A percentile compares a stretch with the other conserved stretches of the same genome.
Evolutionary conservation across 192 early-diverging fungal species (phyloP).

Genomic region (Coemansia sp.): DNA sequence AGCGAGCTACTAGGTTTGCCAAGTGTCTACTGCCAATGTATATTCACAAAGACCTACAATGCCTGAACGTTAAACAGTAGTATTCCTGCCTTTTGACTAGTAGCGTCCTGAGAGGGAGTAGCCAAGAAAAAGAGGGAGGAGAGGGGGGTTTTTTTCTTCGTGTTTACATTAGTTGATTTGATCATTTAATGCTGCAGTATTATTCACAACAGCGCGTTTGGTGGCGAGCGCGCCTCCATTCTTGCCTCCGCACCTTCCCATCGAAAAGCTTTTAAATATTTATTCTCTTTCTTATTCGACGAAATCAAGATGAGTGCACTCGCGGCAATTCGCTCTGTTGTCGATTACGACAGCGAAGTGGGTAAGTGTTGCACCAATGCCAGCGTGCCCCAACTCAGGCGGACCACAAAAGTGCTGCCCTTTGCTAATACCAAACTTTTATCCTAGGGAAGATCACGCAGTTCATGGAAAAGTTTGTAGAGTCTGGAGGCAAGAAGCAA

Average conservation of each 20-base stretch:
- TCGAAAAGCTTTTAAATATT: background rate
- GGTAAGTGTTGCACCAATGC: slow-evolving; percentile 16
- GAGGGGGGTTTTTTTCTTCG: background rate
- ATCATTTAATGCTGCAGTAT: background rate
- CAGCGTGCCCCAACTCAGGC: background rate
- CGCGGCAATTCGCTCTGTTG: slow-evolving; percentile 38
- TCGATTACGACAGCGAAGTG: slow-evolving; percentile 47
- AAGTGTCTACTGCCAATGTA: background rate
- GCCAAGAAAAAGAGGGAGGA: background rate
- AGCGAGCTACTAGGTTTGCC: background rate
- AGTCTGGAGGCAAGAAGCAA: slow-evolving; percentile 31
- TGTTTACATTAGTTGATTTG: background rate
- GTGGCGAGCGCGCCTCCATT: background rate
- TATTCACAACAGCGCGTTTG: background rate
- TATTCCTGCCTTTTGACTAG: background rate
- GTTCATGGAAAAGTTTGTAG: slow-evolving; percentile 39
- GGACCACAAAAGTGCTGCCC: background rate
- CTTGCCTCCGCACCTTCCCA: background rate
- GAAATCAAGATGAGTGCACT: slow-evolving; percentile 41
- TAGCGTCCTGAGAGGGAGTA: background rate
- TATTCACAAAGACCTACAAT: background rate
- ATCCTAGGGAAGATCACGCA: slow-evolving; percentile 30
- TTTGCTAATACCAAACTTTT: background rate
- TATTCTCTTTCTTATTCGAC: background rate
- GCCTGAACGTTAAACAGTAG: background rate